phyloP scores from a whole-genome alignment of 2,329 filamentous ascomycete species.

The Catunica adiposa region DNA sequence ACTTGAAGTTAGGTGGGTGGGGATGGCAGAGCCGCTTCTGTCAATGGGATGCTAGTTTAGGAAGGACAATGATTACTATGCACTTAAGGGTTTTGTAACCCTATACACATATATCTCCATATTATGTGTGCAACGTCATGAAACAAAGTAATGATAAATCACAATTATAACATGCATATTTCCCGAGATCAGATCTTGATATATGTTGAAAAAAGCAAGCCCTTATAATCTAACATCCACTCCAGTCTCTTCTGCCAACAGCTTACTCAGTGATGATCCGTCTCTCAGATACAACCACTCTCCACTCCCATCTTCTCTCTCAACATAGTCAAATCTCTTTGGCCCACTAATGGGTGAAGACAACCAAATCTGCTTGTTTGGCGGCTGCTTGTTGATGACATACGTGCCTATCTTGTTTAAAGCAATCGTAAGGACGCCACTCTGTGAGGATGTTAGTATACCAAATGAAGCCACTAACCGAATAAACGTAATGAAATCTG shows the following conservation, averaged over 20 bases:
- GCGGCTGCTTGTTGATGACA: slow-evolving; percentile 95
- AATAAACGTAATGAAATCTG: neutral
- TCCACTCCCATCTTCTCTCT: slow-evolving; percentile 55
- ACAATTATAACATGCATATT: no score
- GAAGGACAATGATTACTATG: no score
- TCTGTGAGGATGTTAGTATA: slow-evolving; percentile 35
- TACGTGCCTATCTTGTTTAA: slow-evolving; percentile 61
- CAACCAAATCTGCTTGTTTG: slow-evolving; percentile 95
- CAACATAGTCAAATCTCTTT: slow-evolving; percentile 84
- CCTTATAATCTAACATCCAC: slow-evolving; percentile 33
- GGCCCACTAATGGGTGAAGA: slow-evolving; percentile 81
- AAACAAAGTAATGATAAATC: neutral
- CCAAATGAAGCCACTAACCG: no score
- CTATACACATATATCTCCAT: no score
- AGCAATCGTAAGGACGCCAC: slow-evolving; percentile 67
- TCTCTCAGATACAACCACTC: slow-evolving; percentile 84
- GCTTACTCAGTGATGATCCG: slow-evolving; percentile 53
- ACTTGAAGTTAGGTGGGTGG: no score
- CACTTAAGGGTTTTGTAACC: no score
- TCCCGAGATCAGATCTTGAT: no score
- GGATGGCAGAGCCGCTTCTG: no score
- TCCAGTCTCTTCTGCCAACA: slow-evolving; percentile 62
- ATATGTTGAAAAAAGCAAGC: no score
- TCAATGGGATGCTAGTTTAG: no score
- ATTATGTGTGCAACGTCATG: no score